Base-by-base conservation (phyloP, 306 rosid species). In the Prunus campanulata region DNA sequence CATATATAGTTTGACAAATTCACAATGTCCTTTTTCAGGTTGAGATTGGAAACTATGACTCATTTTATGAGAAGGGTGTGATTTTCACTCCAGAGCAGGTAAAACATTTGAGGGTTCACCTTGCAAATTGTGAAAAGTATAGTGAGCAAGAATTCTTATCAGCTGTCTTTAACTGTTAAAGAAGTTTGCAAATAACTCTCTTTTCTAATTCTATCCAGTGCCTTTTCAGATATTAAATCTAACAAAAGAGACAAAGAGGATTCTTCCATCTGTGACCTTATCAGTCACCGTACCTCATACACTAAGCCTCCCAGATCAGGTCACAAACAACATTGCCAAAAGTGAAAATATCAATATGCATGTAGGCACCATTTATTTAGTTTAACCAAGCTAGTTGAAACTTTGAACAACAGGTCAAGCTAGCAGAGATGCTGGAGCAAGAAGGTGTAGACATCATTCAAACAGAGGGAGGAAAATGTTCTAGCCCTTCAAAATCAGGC, bases 221-320 rank as follows among this genome's bases (percentile, higher is more conserved):
- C 30, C 54, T 42, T 22, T 77, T 77, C 89, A 94, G 97, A 92
- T 94, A 83, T 74, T 91, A 74, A 86, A 81, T 69, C 80, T 94
- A 70, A 87, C 97, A 68, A 94, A 85, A 84, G 92, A 87, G 82
- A 90, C 97, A 2, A 86, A 82, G 89, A 89, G 86, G 59, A 80
- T 86, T 79, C 95, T 94, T 77, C 98, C 98, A 57, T 85, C 88
- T 11, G 79, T 92, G 24, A 78, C 82, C 74, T 79, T 94, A 84
- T 90, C 97, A 19, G 93, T 92, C 74, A 94, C 98, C 0, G 97
- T 94, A 78, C 97, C 98, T 80, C 97, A 94, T 85, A 94, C 97
- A 3, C 88, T 91, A 72, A 86, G 93, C 87, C 96, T 89, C 29
- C 98, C 98, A 2, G 97, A 94, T 71, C 98, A 94, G 96, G 98